Evolutionary conservation across 108 stramenopile species (phyloP).

Genomic region (Craspedostauros australis): DNA sequence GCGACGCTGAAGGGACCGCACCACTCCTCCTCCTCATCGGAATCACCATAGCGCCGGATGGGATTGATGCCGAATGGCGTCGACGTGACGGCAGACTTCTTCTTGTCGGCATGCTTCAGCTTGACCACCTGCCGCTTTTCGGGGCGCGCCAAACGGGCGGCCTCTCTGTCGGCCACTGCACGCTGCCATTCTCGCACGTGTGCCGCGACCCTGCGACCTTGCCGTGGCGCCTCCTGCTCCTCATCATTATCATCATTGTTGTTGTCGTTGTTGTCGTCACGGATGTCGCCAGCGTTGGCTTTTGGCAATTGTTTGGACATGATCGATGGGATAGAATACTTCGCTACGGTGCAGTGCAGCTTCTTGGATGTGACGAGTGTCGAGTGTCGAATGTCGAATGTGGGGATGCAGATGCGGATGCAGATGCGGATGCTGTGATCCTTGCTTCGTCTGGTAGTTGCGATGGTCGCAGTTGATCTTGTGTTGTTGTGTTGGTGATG

Average conservation of each 20-base stretch:
- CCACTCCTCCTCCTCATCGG: slow-evolving; percentile 50
- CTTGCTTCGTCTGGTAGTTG: too few species aligned
- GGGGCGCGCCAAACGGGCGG: slow-evolving; percentile 53
- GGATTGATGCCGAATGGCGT: slow-evolving; percentile 54
- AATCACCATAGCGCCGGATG: neutral
- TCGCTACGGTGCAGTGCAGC: too few species aligned
- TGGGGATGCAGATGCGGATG: too few species aligned
- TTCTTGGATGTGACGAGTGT: too few species aligned
- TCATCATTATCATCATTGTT: slow-evolving; percentile 1
- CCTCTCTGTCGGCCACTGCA: slow-evolving; percentile 79
- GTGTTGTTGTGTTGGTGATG: too few species aligned
- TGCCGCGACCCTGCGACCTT: slow-evolving; percentile 14
- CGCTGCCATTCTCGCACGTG: slow-evolving; percentile 62
- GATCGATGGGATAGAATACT: slow-evolving; percentile 13
- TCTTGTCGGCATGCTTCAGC: slow-evolving; percentile 51
- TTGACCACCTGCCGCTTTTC: slow-evolving; percentile 18
- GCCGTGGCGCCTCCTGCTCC: neutral
- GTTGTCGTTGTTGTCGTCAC: neutral
- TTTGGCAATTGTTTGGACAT: too few species aligned
- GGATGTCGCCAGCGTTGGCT: neutral
- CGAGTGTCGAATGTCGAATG: too few species aligned
- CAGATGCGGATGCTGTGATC: too few species aligned
- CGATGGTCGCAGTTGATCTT: too few species aligned
- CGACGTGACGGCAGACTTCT: slow-evolving; percentile 63
- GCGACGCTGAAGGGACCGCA: slow-evolving; percentile 82